phyloP scores from a whole-genome alignment of 129 eudicot species.

The Flaveria sonorensis region DNA sequence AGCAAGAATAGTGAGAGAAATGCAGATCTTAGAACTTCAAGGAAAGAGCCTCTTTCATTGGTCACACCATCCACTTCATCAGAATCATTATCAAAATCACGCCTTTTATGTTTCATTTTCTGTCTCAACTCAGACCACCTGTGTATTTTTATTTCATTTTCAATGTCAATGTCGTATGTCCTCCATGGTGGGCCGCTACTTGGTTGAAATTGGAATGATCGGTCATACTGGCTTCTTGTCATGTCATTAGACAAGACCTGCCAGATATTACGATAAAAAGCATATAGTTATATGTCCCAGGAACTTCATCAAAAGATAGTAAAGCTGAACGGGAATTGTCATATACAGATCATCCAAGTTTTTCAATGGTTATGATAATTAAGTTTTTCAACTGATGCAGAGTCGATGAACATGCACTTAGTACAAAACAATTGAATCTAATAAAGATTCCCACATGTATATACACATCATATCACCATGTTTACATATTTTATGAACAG shows the following conservation, averaged over 20 bases:
- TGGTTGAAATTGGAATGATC: constrained; percentile 43
- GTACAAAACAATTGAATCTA: background rate
- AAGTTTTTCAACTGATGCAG: background rate
- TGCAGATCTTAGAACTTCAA: constrained; percentile 62
- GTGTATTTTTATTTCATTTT: constrained; percentile 51
- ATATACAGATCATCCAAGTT: background rate
- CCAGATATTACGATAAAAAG: constrained; percentile 3
- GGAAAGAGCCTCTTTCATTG: constrained; percentile 55
- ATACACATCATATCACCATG: background rate
- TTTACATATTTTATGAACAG: background rate
- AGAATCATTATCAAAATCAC: constrained; percentile 26
- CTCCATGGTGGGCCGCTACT: constrained; percentile 40
- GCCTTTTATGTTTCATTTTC: constrained; percentile 48
- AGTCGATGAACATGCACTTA: background rate
- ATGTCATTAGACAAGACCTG: constrained; percentile 67
- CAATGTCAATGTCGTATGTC: constrained; percentile 44
- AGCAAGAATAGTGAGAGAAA: constrained; percentile 69
- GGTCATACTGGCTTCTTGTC: constrained; percentile 66
- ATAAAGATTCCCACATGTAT: background rate
- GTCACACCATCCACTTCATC: constrained; percentile 37
- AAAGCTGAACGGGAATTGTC: constrained; percentile 13
- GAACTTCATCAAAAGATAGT: background rate
- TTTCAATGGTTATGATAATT: background rate
- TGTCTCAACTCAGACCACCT: constrained; percentile 71
- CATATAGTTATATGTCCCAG: background rate